phyloP scores from a whole-genome alignment of 140 eudicot genomes.

The Eryngium alpinum region DNA sequence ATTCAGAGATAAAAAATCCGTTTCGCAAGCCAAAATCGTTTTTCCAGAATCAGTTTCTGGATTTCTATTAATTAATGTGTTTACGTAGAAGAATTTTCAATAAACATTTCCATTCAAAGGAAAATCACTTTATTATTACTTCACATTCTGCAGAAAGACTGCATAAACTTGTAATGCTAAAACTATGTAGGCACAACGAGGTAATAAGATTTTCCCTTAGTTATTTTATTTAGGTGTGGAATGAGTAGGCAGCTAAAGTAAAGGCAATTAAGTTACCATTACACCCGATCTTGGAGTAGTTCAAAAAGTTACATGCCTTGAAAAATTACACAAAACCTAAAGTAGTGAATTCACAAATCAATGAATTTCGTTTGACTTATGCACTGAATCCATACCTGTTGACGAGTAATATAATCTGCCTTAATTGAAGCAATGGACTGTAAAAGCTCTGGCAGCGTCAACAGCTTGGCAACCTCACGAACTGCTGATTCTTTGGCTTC shows the following conservation, averaged over 20 bases:
- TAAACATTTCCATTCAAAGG: background rate
- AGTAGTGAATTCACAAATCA: background rate
- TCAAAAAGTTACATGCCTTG: background rate
- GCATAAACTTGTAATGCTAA: no score
- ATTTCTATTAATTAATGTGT: background rate
- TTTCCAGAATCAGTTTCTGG: background rate
- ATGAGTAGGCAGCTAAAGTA: no score
- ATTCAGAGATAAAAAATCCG: no score
- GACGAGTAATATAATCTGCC: constrained; percentile 94
- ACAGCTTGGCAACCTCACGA: constrained; percentile 94
- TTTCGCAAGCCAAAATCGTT: no score
- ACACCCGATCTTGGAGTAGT: no score
- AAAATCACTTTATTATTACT: no score
- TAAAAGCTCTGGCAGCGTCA: constrained; percentile 88
- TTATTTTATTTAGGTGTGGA: no score
- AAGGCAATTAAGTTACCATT: no score
- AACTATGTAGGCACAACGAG: no score
- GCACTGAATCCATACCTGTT: constrained; percentile 46
- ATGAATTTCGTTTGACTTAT: background rate
- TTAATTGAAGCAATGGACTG: constrained; percentile 84
- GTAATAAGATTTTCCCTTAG: no score
- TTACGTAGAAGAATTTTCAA: no score
- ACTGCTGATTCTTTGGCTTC: constrained; percentile 97
- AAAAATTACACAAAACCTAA: background rate
- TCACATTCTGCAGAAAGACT: no score